Evolutionary conservation across 805 yeast species (phyloP), one percentile per base, ranked within the genome.

Genomic region (Jamesozyma rosinii): DNA sequence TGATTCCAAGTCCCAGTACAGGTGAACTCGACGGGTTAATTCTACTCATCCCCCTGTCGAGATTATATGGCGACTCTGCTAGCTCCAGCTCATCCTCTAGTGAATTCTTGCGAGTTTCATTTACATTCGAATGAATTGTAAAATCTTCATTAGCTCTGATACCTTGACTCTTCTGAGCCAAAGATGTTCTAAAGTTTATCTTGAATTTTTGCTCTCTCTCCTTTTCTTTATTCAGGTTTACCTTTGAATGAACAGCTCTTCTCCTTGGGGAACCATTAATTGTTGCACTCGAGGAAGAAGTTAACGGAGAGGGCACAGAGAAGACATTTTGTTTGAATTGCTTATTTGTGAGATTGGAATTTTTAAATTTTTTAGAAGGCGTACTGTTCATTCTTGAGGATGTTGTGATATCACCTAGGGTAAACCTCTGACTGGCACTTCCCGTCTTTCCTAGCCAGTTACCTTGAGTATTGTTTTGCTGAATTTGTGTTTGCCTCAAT

Each of bases 401-500:
- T 6, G 38, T 32, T 2, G 50, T 44, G 13, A 48, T 48, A 38
- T 48, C 48, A 18, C 46, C 46, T 6, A 48, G 20, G 26, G 42
- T 41, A 5, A 44, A 34, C 21, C 48, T 41, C 27, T 33, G 49
- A 10, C 44, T 34, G 17, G 6, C 37, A 2, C 26, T 11, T 11
- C 43, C 41, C 37, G 55, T 53, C 41, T 58, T 61, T 32, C 51
- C 52, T 34, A 49, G 42, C n/a, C 58, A 46, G 29, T 51, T 56
- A 38, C 49, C 37, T 46, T 58, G 54, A 31, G 60, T 41, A 29
- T 52, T 53, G 41, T 56, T 51, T 38, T 60, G 64, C 39, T 60
- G 61, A n/a, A 53, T 38, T 39, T 54, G 58, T 31, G 55, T 61
- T 24, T 48, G 49, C 37, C 51, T 46, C 35, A 61, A 42, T 40